Conservation (phyloP, 371 early-diverging fungal genomes). For the Neoconidiobolus thromboides region DNA sequence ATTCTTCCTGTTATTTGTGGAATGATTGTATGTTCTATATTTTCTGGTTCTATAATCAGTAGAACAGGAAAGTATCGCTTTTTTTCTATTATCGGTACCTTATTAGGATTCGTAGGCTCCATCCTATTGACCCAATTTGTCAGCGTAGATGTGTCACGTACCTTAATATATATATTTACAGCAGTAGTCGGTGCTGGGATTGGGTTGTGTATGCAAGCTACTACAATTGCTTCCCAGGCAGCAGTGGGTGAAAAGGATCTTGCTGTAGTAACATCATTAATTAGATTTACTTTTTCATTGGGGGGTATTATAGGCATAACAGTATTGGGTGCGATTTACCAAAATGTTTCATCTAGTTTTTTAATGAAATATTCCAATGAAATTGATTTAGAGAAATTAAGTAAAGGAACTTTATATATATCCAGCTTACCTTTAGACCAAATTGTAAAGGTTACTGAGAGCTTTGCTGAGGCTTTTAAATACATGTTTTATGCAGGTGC, state of each 20-base stretch:
- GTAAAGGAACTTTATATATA: too few relatives aligned
- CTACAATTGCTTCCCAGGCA: slow-evolving; percentile 26
- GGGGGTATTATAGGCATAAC: slow-evolving; percentile 33
- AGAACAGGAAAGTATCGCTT: slow-evolving; percentile 17
- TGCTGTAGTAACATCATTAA: slow-evolving; percentile 24
- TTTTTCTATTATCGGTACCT: slow-evolving; percentile 19
- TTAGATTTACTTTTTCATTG: slow-evolving; percentile 21
- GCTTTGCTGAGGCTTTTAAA: too few relatives aligned
- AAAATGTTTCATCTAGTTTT: too few relatives aligned
- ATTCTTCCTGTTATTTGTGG: slow-evolving; percentile 30
- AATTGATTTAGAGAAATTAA: too few relatives aligned
- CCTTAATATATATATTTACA: slow-evolving; percentile 18
- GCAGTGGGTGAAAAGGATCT: slow-evolving; percentile 17
- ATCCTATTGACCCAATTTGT: not conserved
- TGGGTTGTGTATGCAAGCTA: slow-evolving; percentile 15
- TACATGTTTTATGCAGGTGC: too few relatives aligned
- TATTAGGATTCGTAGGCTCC: slow-evolving; percentile 19
- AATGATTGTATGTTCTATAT: slow-evolving; percentile 13
- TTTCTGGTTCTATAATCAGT: slow-evolving; percentile 13
- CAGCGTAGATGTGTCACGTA: slow-evolving; percentile 2
- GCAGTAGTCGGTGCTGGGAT: slow-evolving; percentile 25
- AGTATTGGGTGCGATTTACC: slow-evolving; percentile 18
- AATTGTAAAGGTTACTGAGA: too few relatives aligned
- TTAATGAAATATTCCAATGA: too few relatives aligned
- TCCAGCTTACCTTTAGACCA: too few relatives aligned